These are phyloP conservation scores for Albifimbria verrucaria DNA, from an alignment of 2,329 filamentous ascomycete genomes.

Conservation along the genomic window DNA sequence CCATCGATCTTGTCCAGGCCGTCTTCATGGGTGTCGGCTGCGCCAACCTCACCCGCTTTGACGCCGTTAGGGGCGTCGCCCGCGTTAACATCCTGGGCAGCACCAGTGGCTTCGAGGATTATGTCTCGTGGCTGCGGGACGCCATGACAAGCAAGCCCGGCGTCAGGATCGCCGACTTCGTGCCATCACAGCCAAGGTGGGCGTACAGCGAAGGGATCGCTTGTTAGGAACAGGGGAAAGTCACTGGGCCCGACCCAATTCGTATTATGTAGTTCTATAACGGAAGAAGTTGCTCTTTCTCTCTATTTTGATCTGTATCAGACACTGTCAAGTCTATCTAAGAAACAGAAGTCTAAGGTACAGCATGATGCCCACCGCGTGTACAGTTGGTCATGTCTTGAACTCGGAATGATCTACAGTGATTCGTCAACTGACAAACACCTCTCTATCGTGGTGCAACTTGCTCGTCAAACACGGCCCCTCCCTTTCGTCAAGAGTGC, in stretches of 20 bases:
- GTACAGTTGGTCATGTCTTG: neutral
- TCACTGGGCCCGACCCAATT: neutral
- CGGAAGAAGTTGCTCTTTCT: neutral
- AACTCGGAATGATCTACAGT: neutral
- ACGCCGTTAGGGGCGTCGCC: conserved; percentile 38
- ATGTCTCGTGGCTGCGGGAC: conserved; percentile 36
- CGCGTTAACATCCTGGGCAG: conserved; percentile 32
- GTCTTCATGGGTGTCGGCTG: conserved; percentile 35
- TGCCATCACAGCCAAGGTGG: conserved; percentile 18
- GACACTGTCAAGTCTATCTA: neutral
- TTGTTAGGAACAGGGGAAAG: no score
- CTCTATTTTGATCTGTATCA: neutral
- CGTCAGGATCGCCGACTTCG: conserved; percentile 14
- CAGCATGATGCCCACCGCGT: neutral
- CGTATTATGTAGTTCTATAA: neutral
- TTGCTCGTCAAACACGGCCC: neutral
- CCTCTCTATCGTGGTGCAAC: neutral
- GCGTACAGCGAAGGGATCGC: conserved; percentile 8
- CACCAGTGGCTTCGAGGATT: conserved; percentile 38
- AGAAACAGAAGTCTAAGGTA: neutral
- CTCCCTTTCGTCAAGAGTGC: no score
- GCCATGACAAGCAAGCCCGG: conserved; percentile 30
- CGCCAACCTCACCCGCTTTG: conserved; percentile 36
- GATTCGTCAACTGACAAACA: neutral
- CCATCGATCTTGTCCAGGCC: conserved; percentile 35